Base-by-base conservation (phyloP, 1,284 basidiomycete species). In the Puccinia polysora region DNA sequence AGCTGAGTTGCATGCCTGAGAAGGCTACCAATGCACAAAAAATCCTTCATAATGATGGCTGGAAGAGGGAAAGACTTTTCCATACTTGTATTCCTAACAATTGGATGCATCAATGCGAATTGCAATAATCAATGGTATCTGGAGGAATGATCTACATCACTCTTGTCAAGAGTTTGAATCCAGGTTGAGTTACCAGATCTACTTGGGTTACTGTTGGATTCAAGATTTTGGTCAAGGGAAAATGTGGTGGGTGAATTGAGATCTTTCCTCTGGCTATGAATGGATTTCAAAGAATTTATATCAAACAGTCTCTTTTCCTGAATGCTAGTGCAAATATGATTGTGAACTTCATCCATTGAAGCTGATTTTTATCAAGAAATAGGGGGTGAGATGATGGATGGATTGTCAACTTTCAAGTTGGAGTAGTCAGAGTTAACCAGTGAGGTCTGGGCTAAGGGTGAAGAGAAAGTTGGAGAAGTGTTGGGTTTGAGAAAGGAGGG, bases 1-100 rank as follows among this genome's bases (percentile, higher is more conserved):
- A 73, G 45, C 8, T 73, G 70, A 18, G 70, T 59, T 28, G 65
- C 70, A 65, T 73, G 70, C 36, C 70, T 73, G 15, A 73, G 53
- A 8, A 62, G 70, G 40, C 70, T 73, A 20, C 70, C 70, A 36
- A 73, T 73, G 5, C 70, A 38, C 5, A 73, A 36, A 32, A 56
- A 18, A 34, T 73, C 70, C 28, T 73, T 73, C 7, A 60, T 65
- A 34, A 10, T 63, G 20, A 73, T 43, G 12, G 25, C 49, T 14
- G 70, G 36, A 18, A 32, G 38, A 7, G 52, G 23, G 25, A 15
- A 30, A 6, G 70, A 49, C 38, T 73, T 73, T 4, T 55, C 58
- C 18, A 73, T 20, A 34, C 70, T 73, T 15, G 25, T 73, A 23
- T 65, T 73, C n/a, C 70, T 65, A 34, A 14, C 53, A 28, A 58